Base-by-base conservation (phyloP, 1,284 basidiomycete genomes). In the Singerocomus inundabilis region DNA sequence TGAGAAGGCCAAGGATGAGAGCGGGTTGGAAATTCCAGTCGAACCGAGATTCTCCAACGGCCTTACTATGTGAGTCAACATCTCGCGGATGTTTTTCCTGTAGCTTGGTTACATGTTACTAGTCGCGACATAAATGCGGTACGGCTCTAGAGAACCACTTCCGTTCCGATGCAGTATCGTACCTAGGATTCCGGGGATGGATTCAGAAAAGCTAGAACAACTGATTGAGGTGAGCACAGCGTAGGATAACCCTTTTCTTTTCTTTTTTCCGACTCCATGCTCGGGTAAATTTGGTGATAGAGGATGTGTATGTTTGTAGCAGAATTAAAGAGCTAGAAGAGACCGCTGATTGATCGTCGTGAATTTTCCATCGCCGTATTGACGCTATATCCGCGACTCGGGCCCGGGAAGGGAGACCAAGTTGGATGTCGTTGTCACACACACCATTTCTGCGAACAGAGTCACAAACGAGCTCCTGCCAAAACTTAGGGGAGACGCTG, bases 1-100 rank as follows among this genome's bases (percentile, higher is more conserved):
- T 11, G 29, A 29, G 34, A 54, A 43, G 25, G 49, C 48, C 24
- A 46, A 8, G 18, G 66, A 66, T 26, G 51, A 42, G 26, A 43
- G 55, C 39, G 66, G 66, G n/a, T 28, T 41, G 2, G 58, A 69
- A 16, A 61, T 67, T 9, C 52, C 44, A 0, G 33, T 64, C 3
- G 51, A 62, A 41, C 26, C 34, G 1, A 58, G 18, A 11, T 57
- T 53, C 11, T 46, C 53, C 3, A 36, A 8, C 4, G 49, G 58
- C 5, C 1, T 65, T 13, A 9, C 42, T 1, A 30, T 43, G 62
- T 68, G 21, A 51, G 62, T 52, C 16, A 26, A 25, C 38, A 4
- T 13, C 13, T n/a, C 6, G 5, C 33, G 5, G 13, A n/a, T n/a
- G n/a, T n/a, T 15, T 25, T 31, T 0, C 13, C 4, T 29, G 3